Percentiles rank a stretch among this genome's conserved stretches.
These are phyloP conservation scores for Phytophthora agathidicida DNA, from an alignment of 352 stramenopile genomes.

Conservation along the genomic window DNA sequence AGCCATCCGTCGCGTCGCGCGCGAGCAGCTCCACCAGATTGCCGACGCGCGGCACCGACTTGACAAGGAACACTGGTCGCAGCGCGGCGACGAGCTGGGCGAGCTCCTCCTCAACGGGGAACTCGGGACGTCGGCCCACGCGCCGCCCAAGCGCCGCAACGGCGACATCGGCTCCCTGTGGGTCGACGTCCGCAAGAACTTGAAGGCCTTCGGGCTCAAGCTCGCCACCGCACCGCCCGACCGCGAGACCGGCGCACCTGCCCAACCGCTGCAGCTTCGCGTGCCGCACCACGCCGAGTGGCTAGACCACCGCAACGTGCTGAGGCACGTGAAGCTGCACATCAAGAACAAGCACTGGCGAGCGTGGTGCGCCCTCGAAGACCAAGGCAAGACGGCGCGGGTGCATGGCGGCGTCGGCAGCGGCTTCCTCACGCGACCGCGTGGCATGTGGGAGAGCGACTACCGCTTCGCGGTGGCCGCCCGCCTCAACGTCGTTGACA, in stretches of 20 bases:
- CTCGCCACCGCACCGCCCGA: background rate
- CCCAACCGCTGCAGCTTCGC: constrained; percentile 9
- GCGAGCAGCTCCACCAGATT: constrained; percentile 13
- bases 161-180: constrained; percentile 14
- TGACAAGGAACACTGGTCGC: background rate
- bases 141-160: background rate
- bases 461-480: constrained; percentile 19
- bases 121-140: background rate
- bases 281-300: constrained; percentile 10
- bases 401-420: constrained; percentile 6
- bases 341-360: constrained; percentile 9
- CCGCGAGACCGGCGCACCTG: background rate
- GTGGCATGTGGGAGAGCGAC: constrained; percentile 16
- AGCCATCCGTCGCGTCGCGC: constrained; percentile 2
- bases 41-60: background rate
- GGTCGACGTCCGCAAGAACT: constrained; percentile 6
- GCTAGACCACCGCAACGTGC: constrained; percentile 2
- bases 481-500: constrained; percentile 17
- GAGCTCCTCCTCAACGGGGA: background rate
- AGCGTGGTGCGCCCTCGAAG: background rate
- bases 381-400: constrained; percentile 9
- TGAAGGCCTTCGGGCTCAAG: background rate
- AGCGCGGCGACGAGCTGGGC: background rate
- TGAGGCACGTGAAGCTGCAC: constrained; percentile 23
- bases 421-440: constrained; percentile 9